Percentiles rank a stretch among this genome's conserved stretches.
phyloP scores from a whole-genome alignment of 1,139 yeast species.

The Protomyces macrosporus region DNA sequence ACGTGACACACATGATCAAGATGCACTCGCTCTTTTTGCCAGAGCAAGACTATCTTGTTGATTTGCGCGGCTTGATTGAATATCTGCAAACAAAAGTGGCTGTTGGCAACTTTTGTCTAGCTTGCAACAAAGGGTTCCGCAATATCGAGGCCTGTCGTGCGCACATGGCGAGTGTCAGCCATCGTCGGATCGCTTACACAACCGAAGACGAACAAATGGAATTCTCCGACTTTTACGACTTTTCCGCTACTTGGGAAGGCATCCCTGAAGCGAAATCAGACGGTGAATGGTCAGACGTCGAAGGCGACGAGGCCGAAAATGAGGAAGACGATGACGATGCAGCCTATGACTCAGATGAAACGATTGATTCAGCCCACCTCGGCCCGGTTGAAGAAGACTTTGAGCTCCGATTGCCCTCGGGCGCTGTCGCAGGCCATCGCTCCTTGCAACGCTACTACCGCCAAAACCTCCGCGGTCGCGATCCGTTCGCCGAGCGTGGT shows the following conservation, averaged over 20 bases:
- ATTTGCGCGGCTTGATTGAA: constrained; percentile 63
- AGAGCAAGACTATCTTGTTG: constrained; percentile 62
- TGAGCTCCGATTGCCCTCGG: constrained; percentile 69
- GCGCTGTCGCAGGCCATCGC: constrained; percentile 88
- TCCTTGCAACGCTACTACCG: constrained; percentile 79
- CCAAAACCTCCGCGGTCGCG: constrained; percentile 59
- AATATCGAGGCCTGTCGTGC: constrained; percentile 82
- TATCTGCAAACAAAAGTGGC: constrained; percentile 81
- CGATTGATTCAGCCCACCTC: constrained; percentile 39
- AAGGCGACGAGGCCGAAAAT: constrained; percentile 43
- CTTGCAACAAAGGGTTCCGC: constrained; percentile 78
- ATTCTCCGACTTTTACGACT: constrained; percentile 80
- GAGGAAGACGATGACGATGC: constrained; percentile 43
- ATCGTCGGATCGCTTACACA: constrained; percentile 85
- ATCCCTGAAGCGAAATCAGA: constrained; percentile 37
- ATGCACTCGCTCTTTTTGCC: constrained; percentile 83
- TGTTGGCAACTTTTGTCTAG: constrained; percentile 76
- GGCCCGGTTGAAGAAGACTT: constrained; percentile 50
- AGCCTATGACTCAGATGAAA: constrained; percentile 47
- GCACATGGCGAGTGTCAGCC: constrained; percentile 81
- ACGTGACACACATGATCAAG: constrained; percentile 67
- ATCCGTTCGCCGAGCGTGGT: constrained; percentile 66
- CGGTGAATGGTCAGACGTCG: constrained; percentile 47
- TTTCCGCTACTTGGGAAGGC: constrained; percentile 54
- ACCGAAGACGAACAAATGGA: constrained; percentile 72